These are phyloP conservation scores for Gamsiella multidivaricata DNA, from an alignment of 192 early-diverging fungal species.

Conservation along the genomic window DNA sequence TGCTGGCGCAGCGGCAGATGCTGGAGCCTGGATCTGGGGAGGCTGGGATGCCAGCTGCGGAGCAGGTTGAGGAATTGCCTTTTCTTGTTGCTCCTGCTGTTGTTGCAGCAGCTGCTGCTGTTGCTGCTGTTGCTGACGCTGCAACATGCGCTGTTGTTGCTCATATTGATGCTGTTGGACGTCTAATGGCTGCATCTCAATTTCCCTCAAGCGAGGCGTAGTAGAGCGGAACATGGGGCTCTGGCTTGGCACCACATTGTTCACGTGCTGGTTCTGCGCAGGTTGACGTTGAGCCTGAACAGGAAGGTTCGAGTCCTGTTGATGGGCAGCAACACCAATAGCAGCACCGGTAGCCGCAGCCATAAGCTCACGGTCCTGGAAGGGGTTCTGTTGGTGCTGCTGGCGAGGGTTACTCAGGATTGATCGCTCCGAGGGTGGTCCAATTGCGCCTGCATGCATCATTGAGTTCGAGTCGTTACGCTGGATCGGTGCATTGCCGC, in stretches of 20 bases:
- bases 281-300: background rate
- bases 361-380: conserved; percentile 41
- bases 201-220: conserved; percentile 22
- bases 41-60: background rate
- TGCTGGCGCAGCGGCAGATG: background rate
- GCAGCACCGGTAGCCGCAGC: conserved; percentile 20
- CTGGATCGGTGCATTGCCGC: conserved; percentile 13
- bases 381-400: conserved; percentile 24
- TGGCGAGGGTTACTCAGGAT: conserved; percentile 10
- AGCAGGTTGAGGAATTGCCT: conserved; percentile 5
- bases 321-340: background rate
- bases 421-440: conserved; percentile 13
- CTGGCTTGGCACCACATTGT: conserved; percentile 7
- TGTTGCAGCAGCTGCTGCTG: conserved; percentile 20
- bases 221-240: conserved; percentile 1
- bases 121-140: conserved; percentile 35
- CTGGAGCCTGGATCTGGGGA: background rate
- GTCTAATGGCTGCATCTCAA: conserved; percentile 55
- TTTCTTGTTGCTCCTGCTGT: background rate
- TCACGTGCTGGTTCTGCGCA: background rate
- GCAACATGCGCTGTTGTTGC: conserved; percentile 32
- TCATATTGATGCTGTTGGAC: conserved; percentile 53
- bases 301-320: background rate
- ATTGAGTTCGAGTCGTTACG: conserved; percentile 37
- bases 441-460: conserved; percentile 25